Conservation (phyloP, 2,329 filamentous ascomycete species). For the Alternaria longipes region DNA sequence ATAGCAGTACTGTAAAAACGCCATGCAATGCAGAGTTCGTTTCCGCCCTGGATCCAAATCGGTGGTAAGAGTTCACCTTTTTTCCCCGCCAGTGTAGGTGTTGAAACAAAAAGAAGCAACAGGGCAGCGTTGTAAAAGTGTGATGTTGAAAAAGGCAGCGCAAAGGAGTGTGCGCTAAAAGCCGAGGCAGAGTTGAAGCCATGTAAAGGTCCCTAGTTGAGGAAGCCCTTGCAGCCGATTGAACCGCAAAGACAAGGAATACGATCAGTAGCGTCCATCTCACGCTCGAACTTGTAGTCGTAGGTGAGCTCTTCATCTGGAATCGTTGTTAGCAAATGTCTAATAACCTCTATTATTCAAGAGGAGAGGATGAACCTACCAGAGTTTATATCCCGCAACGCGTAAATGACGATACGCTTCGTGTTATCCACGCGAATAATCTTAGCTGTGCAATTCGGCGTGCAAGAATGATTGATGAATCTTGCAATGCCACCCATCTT, state of each 20-base stretch:
- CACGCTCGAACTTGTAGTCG: slow-evolving; percentile 99
- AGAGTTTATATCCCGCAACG: slow-evolving; percentile 90
- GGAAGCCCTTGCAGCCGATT: slow-evolving; percentile 96
- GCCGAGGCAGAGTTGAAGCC: background rate
- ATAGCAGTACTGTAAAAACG: slow-evolving; percentile 1
- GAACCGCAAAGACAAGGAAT: slow-evolving; percentile 98
- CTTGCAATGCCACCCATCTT: slow-evolving; percentile 98
- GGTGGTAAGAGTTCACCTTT: background rate
- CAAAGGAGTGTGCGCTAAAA: background rate
- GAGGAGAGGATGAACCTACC: slow-evolving; percentile 70
- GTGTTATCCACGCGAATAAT: slow-evolving; percentile 99
- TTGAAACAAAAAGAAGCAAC: slow-evolving; percentile 6
- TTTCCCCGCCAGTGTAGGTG: slow-evolving; percentile 3
- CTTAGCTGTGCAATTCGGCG: slow-evolving; percentile 98
- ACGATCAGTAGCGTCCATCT: slow-evolving; percentile 91
- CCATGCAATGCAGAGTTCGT: slow-evolving; percentile 4
- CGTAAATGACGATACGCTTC: slow-evolving; percentile 99
- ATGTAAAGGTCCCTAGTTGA: slow-evolving; percentile 72
- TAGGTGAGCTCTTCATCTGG: slow-evolving; percentile 98
- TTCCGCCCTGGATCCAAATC: background rate
- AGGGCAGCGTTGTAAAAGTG: background rate
- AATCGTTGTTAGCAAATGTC: slow-evolving; percentile 35
- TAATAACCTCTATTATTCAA: slow-evolving; percentile 1
- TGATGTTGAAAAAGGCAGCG: slow-evolving; percentile 1
- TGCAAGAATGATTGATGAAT: slow-evolving; percentile 99